These are phyloP conservation scores for Physaria fendleri DNA, from an alignment of 345 rosid genomes.

Conservation along the genomic window DNA sequence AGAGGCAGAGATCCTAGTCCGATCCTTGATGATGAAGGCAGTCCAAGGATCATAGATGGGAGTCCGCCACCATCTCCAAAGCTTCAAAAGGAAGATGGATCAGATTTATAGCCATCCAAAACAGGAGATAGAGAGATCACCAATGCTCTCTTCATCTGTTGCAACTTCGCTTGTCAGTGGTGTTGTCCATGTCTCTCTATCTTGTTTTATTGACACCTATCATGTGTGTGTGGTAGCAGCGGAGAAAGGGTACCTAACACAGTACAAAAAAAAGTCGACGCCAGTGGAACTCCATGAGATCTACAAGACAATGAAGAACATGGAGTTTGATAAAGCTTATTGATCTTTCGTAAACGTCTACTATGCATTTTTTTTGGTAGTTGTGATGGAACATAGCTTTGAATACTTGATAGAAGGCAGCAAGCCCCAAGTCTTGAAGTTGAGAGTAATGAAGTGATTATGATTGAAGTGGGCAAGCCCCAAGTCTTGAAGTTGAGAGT, in stretches of 20 bases:
- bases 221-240: neutral
- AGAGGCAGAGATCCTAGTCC: constrained; percentile 57
- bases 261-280: neutral
- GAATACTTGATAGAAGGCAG: neutral
- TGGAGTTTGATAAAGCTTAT: constrained; percentile 28
- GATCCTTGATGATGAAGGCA: constrained; percentile 44
- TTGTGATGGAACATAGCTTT: constrained; percentile 1
- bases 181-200: constrained; percentile 35
- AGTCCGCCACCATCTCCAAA: constrained; percentile 40
- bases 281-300: constrained; percentile 33
- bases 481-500: neutral
- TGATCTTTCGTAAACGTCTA: neutral
- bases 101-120: constrained; percentile 72
- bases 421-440: neutral
- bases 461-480: constrained; percentile 18
- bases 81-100: constrained; percentile 33
- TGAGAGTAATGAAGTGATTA: constrained; percentile 5
- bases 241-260: constrained; percentile 7
- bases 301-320: constrained; percentile 40
- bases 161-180: constrained; percentile 66
- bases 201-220: constrained; percentile 12
- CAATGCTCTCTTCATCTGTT: constrained; percentile 73
- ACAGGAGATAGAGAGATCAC: constrained; percentile 82
- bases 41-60: constrained; percentile 39
- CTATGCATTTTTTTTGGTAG: neutral